Evolutionary conservation across 805 yeast species (phyloP), one percentile per base, ranked within the genome.

Genomic region (Kluyveromyces dobzhanskii): DNA sequence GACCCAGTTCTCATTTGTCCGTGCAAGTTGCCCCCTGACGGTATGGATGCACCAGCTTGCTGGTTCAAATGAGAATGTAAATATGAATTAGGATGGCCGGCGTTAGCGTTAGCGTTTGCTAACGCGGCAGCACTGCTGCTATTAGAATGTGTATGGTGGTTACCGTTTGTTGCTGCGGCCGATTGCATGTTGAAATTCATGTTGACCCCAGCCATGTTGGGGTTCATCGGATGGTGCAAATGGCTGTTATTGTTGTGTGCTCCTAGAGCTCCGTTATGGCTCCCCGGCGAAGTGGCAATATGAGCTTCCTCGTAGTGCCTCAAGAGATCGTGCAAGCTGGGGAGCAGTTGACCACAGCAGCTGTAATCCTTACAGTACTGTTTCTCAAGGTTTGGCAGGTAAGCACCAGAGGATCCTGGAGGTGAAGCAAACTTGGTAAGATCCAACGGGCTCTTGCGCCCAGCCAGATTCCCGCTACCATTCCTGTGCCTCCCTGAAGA

Each of bases 261-360:
- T 7, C 7, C 7, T 5, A n/a, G 30, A 14, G 12, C 16, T 5
- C 11, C 7, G 13, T n/a, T 14, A 26, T 34, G 37, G 14, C 48
- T 39, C 4, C 75, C 75, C n/a, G 79, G 76, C 18, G 75, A 66
- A 19, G 77, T 70, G 4, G 76, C 61, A 42, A 92, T 88, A 63
- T 92, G 98, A 34, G 92, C 86, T 62, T 92, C 97, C 59, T 92
- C 98, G 59, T 92, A 92, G 61, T 92, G 98, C 51, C 92, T 77
- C 46, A 92, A 70, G 44, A 92, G 69, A 59, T 92, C 98, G 60
- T 92, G 98, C 47, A 92, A 67, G 10, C 95, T 88, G 24, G 97
- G 97, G 44, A 92, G 71, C 31, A 81, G 67, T 56, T 84, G 82
- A 21, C 97, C 98, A 66, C 98, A 92, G 64, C 98, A 92, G 37